A percentile compares a stretch with the other conserved stretches of the same genome.
phyloP scores from a whole-genome alignment of 768 basidiomycete genomes.

The Tephrocybe sp. region DNA sequence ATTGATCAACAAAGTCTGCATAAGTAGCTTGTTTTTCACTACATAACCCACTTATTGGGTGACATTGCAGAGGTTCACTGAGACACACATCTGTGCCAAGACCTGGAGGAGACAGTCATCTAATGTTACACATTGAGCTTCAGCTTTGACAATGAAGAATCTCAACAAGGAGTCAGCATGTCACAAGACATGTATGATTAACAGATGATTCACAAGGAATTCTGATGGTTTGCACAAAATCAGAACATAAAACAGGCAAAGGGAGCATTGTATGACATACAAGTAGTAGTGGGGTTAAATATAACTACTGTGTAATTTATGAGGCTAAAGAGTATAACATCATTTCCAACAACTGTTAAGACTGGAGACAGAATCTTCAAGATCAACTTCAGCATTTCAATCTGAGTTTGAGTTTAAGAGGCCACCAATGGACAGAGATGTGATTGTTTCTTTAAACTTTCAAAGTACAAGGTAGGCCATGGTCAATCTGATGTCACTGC shows the following conservation, averaged over 20 bases:
- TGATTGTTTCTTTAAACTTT: not conserved
- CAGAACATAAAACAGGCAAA: slow-evolving; percentile 6
- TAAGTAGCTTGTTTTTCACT: too few species aligned
- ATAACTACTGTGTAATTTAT: slow-evolving; percentile 7
- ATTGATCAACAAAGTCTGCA: too few species aligned
- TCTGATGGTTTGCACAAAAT: slow-evolving; percentile 7
- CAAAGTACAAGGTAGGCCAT: not conserved
- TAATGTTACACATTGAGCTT: slow-evolving; percentile 12
- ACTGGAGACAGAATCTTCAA: slow-evolving; percentile 20
- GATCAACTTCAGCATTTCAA: too few species aligned
- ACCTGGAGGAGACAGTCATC: slow-evolving; percentile 19
- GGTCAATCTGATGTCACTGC: not conserved
- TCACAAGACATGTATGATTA: slow-evolving; percentile 12
- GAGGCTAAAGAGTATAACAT: not conserved
- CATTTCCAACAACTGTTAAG: slow-evolving; percentile 9
- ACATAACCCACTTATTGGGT: too few species aligned
- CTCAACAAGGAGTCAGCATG: slow-evolving; percentile 8
- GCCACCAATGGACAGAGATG: not conserved
- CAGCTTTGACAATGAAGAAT: slow-evolving; percentile 23
- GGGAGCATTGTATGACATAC: slow-evolving; percentile 11
- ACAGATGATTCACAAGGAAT: slow-evolving; percentile 15
- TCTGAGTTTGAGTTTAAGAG: too few species aligned
- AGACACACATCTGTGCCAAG: slow-evolving; percentile 15
- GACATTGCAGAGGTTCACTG: too few species aligned
- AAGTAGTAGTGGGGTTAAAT: not conserved